Evolutionary conservation across 352 stramenopile genomes (phyloP).

Genomic region (Pythium aquatile): DNA sequence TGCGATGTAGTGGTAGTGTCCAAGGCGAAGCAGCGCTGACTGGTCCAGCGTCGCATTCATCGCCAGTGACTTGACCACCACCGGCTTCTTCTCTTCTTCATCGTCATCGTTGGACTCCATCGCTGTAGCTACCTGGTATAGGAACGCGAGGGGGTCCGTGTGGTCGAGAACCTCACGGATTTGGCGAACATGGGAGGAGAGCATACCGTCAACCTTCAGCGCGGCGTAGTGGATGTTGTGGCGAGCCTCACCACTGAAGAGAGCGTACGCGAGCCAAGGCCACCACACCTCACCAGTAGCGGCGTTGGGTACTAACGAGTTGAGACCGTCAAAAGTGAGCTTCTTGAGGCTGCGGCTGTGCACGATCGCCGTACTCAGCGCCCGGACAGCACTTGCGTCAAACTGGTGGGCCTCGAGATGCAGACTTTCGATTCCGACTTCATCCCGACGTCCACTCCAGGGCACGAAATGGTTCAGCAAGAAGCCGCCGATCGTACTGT

Average conservation of each 20-base stretch:
- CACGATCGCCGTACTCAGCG: constrained; percentile 16
- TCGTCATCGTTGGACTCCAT: neutral
- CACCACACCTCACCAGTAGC: constrained; percentile 13
- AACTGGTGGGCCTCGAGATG: constrained; percentile 6
- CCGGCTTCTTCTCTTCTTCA: neutral
- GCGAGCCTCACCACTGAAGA: constrained; percentile 19
- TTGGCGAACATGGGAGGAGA: neutral
- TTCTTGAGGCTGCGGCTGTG: constrained; percentile 14
- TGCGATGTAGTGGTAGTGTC: constrained; percentile 7
- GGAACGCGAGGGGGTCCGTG: constrained; percentile 15
- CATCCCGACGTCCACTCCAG: constrained; percentile 17
- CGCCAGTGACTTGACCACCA: neutral
- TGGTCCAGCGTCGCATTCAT: constrained; percentile 13
- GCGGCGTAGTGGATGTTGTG: constrained; percentile 9
- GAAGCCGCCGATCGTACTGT: constrained; percentile 22
- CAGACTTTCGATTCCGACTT: constrained; percentile 6
- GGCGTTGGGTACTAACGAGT: neutral
- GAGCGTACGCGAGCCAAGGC: constrained; percentile 22
- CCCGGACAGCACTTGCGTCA: constrained; percentile 19
- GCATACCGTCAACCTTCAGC: constrained; percentile 7
- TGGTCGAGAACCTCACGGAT: constrained; percentile 13
- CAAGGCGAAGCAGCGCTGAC: constrained; percentile 16
- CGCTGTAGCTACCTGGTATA: constrained; percentile 7
- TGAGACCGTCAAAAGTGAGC: constrained; percentile 7
- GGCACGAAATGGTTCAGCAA: constrained; percentile 22